Conservation (phyloP, 1,284 basidiomycete genomes). For the Boletellus deceptivus region DNA sequence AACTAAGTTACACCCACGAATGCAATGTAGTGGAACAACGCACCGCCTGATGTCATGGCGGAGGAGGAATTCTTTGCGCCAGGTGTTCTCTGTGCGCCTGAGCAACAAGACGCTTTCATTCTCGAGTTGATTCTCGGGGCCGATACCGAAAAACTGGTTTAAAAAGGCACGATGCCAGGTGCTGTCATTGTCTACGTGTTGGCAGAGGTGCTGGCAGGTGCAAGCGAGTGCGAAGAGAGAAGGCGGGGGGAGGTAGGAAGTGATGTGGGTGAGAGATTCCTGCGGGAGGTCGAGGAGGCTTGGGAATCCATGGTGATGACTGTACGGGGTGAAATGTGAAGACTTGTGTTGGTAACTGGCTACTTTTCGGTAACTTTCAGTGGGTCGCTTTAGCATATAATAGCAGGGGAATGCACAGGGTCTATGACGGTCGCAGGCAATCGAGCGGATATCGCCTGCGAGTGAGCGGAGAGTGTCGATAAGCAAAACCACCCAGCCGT, state of each 20-base stretch:
- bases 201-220: slow-evolving; percentile 55
- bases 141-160: slow-evolving; percentile 64
- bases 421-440: slow-evolving; percentile 25
- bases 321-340: not conserved
- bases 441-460: slow-evolving; percentile 19
- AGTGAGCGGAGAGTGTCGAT: slow-evolving; percentile 10
- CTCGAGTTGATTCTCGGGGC: slow-evolving; percentile 56
- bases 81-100: slow-evolving; percentile 54
- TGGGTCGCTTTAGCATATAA: slow-evolving; percentile 33
- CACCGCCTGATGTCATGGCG: slow-evolving; percentile 57
- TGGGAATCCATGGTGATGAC: slow-evolving; percentile 44
- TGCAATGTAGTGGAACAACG: slow-evolving; percentile 22
- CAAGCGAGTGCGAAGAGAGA: slow-evolving; percentile 58
- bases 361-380: slow-evolving; percentile 18
- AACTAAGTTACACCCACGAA: slow-evolving; percentile 2
- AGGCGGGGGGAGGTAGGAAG: slow-evolving; percentile 70
- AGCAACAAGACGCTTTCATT: slow-evolving; percentile 50
- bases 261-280: slow-evolving; percentile 78
- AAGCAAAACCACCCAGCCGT: not conserved
- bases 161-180: slow-evolving; percentile 84
- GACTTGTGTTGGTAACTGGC: slow-evolving; percentile 2
- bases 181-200: slow-evolving; percentile 74
- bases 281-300: slow-evolving; percentile 53
- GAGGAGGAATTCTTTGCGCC: slow-evolving; percentile 66
- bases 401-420: not conserved